Evolutionary conservation across 2,329 filamentous ascomycete genomes (phyloP), one percentile per base, ranked within the genome.

Genomic region (Cercospora zeae-maydis): DNA sequence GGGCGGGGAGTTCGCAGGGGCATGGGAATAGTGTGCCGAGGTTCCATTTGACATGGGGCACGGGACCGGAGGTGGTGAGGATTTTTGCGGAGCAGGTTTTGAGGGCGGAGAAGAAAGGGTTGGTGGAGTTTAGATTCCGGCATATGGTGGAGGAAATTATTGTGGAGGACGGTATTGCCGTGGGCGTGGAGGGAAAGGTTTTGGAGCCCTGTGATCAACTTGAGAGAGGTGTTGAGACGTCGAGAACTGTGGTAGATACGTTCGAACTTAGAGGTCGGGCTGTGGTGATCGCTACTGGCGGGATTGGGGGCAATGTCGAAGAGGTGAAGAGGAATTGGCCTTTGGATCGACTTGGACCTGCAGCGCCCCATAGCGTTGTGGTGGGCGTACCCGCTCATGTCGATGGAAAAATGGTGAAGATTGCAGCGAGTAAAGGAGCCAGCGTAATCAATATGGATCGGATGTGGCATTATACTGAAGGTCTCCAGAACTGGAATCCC

Each of bases 391-490:
- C 49, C 19, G 49, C 49, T 33, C 49, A 53, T 14, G 49, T 53
- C 8, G 49, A 53, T 6, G 49, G 49, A 21, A 53, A 53, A 8
- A 53, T 53, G 49, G 49, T 53, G 0, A 31, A 53, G 49, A 53
- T 53, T 21, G 49, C 49, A 21, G 31, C n/a, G 5, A 34, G 0
- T 16, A 27, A 53, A 34, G 49, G 49, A 19, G 49, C 49, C 49
- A 53, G 49, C 30, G 49, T 53, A n/a, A 53, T 53, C 49, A 53
- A 53, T 24, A 53, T 53, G 49, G 49, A 53, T 3, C 49, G 49
- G 4, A 53, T 53, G 49, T 53, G 49, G 49, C 49, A 53, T 34
- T 53, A 53, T 14, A 53, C 49, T 31, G 49, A 53, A 27, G 49
- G 49, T 9, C 49, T 53, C 30, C 49, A 53, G n/a, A 53, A 53